Evolutionary conservation across 257 asterid genomes (phyloP), one percentile per base, ranked within the genome.

Genomic region (Thymus mandschuricus): DNA sequence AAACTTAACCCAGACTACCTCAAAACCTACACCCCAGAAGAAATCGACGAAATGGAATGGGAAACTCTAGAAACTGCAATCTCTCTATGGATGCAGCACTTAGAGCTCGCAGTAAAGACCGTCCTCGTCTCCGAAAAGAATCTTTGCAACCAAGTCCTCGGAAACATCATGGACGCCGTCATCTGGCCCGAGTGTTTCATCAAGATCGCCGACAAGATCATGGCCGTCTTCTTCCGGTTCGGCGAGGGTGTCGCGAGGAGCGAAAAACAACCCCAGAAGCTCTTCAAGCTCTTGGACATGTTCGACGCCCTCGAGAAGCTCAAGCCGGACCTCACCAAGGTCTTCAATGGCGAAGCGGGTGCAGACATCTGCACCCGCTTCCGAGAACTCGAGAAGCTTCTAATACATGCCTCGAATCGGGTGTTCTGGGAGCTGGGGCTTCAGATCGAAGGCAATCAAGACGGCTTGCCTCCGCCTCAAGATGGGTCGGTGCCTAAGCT

Each of bases 221-320:
- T 87, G 96, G 97, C 96, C 0, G 97, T 92, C 69, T 92, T 92
- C 81, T 92, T 92, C 64, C 78, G 95, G n/a, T 92, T 92, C 28
- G 97, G 93, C 0, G 97, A 92, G 70, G 97, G 96, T 35, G 89
- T 89, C 1, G 91, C 97, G 3, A 68, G 96, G 64, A 85, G 97
- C 81, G 83, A 74, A 12, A 92, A 87, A 71, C 96, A 87, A 41
- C 92, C 97, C 13, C 96, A 92, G 77, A 92, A 92, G 81, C 80
- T 92, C 15, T 92, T 92, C 82, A 92, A 87, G 83, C 97, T 92
- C 7, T 59, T 92, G n/a, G 96, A 92, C 77, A 89, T 87, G 95
- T 84, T 84, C 28, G 86, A 80, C 2, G 85, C 93, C 0, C 72
- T 92, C 7, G 90, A 87, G 35, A 83, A 64, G 12, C 84, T 92